Conservation (phyloP, 768 basidiomycete genomes). For the Boletus rubropictus region DNA sequence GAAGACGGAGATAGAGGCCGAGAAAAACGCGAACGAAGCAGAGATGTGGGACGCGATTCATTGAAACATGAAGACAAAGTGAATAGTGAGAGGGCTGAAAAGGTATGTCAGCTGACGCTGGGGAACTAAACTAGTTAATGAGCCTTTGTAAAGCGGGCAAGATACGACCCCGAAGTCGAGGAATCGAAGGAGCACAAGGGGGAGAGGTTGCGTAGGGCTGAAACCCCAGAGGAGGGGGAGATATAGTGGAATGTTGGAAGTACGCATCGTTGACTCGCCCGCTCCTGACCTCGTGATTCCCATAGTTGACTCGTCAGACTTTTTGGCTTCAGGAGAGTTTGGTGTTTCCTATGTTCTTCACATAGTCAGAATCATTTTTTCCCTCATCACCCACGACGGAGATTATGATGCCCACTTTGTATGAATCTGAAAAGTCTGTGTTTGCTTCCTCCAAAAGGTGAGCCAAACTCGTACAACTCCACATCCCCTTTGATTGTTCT, state of each 20-base stretch:
- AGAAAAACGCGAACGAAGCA: constrained; percentile 48
- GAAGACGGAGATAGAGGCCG: constrained; percentile 29
- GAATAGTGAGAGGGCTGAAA: constrained; percentile 57
- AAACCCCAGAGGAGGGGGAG: constrained; percentile 86
- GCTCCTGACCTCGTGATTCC: neutral
- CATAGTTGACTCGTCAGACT: constrained; percentile 1
- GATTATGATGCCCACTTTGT: neutral
- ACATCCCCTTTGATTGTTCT: neutral
- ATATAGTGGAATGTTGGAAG: constrained; percentile 43
- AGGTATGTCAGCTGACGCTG: constrained; percentile 38
- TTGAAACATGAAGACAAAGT: constrained; percentile 40
- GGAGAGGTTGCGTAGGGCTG: constrained; percentile 44
- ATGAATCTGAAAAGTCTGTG: neutral
- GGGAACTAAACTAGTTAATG: neutral
- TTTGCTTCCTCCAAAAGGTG: constrained; percentile 1
- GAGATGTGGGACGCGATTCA: constrained; percentile 31
- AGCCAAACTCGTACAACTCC: constrained; percentile 5
- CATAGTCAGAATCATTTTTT: constrained; percentile 2
- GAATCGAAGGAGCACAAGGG: constrained; percentile 41
- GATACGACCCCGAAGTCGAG: constrained; percentile 45
- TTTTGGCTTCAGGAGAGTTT: neutral
- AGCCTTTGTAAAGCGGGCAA: constrained; percentile 40
- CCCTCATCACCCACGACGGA: neutral
- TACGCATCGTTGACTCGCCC: constrained; percentile 4
- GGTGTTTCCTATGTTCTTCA: neutral